Base-by-base conservation (phyloP, 768 basidiomycete genomes). In the Mycena leptocephala region DNA sequence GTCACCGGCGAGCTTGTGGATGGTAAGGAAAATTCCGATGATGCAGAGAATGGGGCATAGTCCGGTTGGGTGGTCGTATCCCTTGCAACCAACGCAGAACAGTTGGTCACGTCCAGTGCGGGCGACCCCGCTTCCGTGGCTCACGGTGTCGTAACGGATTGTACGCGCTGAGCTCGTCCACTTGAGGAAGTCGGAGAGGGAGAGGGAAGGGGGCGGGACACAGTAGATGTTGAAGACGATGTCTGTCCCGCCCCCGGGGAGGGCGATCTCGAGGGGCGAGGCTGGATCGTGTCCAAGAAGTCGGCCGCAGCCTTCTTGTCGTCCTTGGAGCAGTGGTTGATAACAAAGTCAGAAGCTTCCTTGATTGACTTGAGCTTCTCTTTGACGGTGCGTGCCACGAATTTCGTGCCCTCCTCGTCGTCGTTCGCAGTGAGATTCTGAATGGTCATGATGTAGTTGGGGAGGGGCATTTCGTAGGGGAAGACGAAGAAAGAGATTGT, bases 401-500 rank as follows among this genome's bases (percentile, higher is more conserved):
- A 26, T 32, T 48, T 70, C 26, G 14, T 16, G 22, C 35, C 39
- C 55, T 70, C 46, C 0, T 11, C 22, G 30, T 35, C 26, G 69
- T 61, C 58, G 46, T 7, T 1, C n/a, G 35, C 8, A 18, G 43
- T 10, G n/a, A 70, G 35, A 24, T 70, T 70, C 58, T 70, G 56
- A 2, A 70, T 58, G 1, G 69, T 62, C 58, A 61, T 61, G 59
- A 61, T 61, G 59, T 70, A 70, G 55, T 30, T 37, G 20, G 68
- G 68, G 37, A 59, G 37, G 30, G 55, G 39, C 30, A 32, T n/a
- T 28, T 43, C 56, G 28, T 5, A 59, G 14, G 18, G 20, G 68
- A 70, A 35, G 26, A 46, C 68, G 5, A 46, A 58, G 68, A 70
- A 70, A 18, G 39, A 10, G 56, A 70, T 70, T 7, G 68, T 70